Conservation (phyloP, 805 yeast species). For the Lachancea lanzarotensis region DNA sequence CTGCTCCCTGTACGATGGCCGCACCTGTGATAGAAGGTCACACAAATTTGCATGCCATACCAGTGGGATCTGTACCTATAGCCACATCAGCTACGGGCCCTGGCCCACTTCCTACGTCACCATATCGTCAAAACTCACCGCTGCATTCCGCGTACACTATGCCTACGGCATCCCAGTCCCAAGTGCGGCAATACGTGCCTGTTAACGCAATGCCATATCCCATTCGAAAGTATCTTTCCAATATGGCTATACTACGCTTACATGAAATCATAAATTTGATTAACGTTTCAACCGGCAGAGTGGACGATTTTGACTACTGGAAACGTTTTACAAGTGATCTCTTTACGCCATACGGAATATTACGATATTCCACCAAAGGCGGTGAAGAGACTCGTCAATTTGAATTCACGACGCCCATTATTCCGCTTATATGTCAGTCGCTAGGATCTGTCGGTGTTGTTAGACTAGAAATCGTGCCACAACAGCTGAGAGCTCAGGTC, state of each 20-base stretch:
- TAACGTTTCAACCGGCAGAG: constrained; percentile 38
- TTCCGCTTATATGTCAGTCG: constrained; percentile 57
- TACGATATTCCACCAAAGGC: constrained; percentile 42
- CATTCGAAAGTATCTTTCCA: constrained; percentile 37
- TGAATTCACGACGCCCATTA: constrained; percentile 55
- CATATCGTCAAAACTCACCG: neutral
- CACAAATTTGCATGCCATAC: neutral
- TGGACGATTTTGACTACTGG: constrained; percentile 45
- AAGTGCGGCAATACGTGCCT: constrained; percentile 3
- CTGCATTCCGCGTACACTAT: constrained; percentile 4
- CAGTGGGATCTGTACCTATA: neutral
- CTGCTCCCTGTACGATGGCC: neutral
- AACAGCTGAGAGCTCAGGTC: constrained; percentile 44
- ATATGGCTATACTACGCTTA: constrained; percentile 45
- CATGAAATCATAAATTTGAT: constrained; percentile 45
- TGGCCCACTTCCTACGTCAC: neutral
- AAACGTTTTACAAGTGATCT: constrained; percentile 41
- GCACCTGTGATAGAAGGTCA: neutral
- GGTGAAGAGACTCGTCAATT: constrained; percentile 47
- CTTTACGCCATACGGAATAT: constrained; percentile 45
- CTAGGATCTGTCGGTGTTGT: constrained; percentile 44
- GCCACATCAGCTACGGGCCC: neutral
- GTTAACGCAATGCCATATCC: constrained; percentile 22
- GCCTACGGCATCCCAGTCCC: constrained; percentile 9
- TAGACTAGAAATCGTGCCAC: constrained; percentile 46